phyloP scores from a whole-genome alignment of 306 rosid genomes.

The Citrullus colocynthis region DNA sequence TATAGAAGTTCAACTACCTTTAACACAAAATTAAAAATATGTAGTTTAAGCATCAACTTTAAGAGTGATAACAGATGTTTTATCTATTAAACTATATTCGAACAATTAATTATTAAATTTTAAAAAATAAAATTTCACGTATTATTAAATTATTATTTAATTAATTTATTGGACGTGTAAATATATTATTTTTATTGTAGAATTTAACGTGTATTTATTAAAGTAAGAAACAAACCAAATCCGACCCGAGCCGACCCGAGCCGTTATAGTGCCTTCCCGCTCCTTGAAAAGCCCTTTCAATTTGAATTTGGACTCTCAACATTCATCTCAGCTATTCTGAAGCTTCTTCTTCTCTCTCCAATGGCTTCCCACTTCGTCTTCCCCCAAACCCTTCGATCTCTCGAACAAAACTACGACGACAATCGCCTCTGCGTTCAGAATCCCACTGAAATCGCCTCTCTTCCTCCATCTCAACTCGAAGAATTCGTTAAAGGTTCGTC shows the following conservation, averaged over 20 bases:
- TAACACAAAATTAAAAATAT: too few species aligned
- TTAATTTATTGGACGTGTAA: too few species aligned
- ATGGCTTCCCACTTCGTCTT: conserved; percentile 77
- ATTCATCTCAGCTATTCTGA: neutral
- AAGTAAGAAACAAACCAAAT: too few species aligned
- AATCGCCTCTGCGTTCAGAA: conserved; percentile 43
- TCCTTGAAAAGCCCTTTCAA: neutral
- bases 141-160: too few species aligned
- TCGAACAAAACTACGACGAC: conserved; percentile 51
- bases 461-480: conserved; percentile 54
- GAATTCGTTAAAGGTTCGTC: conserved; percentile 81
- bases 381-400: conserved; percentile 47
- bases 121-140: too few species aligned
- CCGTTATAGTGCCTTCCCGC: neutral
- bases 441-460: conserved; percentile 28
- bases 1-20: too few species aligned
- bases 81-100: too few species aligned
- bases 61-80: too few species aligned
- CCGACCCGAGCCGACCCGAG: neutral
- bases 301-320: neutral
- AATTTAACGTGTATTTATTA: too few species aligned
- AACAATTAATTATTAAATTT: too few species aligned
- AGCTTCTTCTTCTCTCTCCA: conserved; percentile 8
- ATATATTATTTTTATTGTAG: too few species aligned
- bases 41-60: too few species aligned